Conservation (phyloP, 192 early-diverging fungal species). For the Paraglomus occultum region DNA sequence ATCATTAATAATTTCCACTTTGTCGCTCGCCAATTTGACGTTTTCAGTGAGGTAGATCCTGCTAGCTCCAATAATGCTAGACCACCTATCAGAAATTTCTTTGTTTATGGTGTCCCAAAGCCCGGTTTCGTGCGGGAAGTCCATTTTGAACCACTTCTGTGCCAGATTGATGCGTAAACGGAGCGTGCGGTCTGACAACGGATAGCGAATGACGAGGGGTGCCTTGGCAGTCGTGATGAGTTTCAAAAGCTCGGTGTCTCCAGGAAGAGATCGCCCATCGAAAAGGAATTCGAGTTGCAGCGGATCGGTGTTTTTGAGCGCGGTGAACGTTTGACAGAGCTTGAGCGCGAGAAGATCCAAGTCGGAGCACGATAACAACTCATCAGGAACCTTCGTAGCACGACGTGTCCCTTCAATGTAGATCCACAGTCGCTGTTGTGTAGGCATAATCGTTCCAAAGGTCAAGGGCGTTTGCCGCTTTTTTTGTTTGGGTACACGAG, state of each 20-base stretch:
- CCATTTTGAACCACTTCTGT: neutral
- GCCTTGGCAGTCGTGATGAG: neutral
- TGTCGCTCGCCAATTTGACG: no score
- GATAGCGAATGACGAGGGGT: conserved; percentile 3
- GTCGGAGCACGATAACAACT: no score
- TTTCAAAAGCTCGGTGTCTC: neutral
- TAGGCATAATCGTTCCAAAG: no score
- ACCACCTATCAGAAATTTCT: no score
- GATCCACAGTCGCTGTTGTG: no score
- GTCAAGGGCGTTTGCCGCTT: no score
- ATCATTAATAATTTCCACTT: neutral
- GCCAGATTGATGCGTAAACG: neutral
- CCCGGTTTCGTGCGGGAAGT: neutral
- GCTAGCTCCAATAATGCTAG: no score
- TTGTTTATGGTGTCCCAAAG: neutral
- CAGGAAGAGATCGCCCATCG: neutral
- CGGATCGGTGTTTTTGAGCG: neutral
- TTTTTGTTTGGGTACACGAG: no score
- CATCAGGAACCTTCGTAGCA: no score
- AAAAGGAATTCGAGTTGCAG: neutral
- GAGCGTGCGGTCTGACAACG: neutral
- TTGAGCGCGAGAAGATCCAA: neutral
- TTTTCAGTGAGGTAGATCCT: neutral
- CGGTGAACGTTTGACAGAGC: neutral
- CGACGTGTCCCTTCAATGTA: no score